Evolutionary conservation across 768 basidiomycete genomes (phyloP).

Genomic region (Filobasidium wieringae): DNA sequence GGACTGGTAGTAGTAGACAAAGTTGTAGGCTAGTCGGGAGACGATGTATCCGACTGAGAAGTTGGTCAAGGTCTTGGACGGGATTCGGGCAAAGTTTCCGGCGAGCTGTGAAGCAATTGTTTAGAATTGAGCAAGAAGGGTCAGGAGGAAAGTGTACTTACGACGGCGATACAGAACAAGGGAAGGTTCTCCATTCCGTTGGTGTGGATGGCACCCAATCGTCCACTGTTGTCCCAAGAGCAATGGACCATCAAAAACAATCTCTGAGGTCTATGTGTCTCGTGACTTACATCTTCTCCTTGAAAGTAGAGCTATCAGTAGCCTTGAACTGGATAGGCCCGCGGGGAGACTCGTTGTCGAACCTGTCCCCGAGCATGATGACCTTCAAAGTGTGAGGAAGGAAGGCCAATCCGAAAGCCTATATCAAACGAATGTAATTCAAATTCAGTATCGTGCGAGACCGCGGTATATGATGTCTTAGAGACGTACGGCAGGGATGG

Average conservation of each 20-base stretch:
- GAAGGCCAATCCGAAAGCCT: constrained; percentile 7
- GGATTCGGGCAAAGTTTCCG: constrained; percentile 14
- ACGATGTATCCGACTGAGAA: constrained; percentile 13
- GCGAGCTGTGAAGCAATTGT: not conserved
- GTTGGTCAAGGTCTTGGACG: constrained; percentile 8
- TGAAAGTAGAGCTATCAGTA: constrained; percentile 1
- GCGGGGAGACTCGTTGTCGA: constrained; percentile 12
- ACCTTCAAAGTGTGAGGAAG: constrained; percentile 12
- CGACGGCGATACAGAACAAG: constrained; percentile 13
- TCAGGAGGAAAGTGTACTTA: not conserved
- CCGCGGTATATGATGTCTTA: not conserved
- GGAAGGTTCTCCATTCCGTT: constrained; percentile 13
- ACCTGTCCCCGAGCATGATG: constrained; percentile 7
- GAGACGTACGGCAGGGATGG: constrained; percentile 14
- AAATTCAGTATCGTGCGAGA: not conserved
- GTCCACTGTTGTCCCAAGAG: not conserved
- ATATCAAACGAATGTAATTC: not conserved
- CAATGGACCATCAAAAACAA: not conserved
- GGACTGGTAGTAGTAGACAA: constrained; percentile 10
- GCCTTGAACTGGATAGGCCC: not conserved
- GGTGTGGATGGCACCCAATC: constrained; percentile 10
- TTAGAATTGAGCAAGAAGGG: not conserved
- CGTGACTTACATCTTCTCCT: constrained; percentile 11
- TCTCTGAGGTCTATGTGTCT: not conserved
- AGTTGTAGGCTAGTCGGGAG: constrained; percentile 11